Evolutionary conservation across 768 basidiomycete genomes (phyloP).

Genomic region (Mycena vitilis): DNA sequence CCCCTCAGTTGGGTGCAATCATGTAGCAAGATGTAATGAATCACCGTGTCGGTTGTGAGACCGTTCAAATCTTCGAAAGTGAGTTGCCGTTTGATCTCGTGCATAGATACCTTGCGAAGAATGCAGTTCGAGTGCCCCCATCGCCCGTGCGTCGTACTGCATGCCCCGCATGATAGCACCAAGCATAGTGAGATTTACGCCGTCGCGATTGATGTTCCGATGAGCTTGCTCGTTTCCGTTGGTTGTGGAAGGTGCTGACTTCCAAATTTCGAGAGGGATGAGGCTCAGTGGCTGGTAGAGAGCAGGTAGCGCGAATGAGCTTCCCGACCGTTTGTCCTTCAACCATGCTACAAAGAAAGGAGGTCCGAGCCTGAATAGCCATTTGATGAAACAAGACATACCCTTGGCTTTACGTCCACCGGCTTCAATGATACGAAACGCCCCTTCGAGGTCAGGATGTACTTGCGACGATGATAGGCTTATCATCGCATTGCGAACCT

Average conservation of each 20-base stretch:
- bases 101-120: slow-evolving; percentile 30
- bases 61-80: slow-evolving; percentile 18
- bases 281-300: slow-evolving; percentile 42
- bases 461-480: slow-evolving; percentile 39
- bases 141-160: slow-evolving; percentile 36
- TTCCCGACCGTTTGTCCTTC: slow-evolving; percentile 38
- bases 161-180: slow-evolving; percentile 41
- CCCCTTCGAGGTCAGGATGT: slow-evolving; percentile 33
- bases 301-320: slow-evolving; percentile 39
- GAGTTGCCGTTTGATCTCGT: slow-evolving; percentile 15
- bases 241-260: slow-evolving; percentile 37
- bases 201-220: slow-evolving; percentile 40
- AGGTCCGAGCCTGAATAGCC: neutral
- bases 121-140: slow-evolving; percentile 21
- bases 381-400: slow-evolving; percentile 16
- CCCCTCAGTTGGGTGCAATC: neutral
- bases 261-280: slow-evolving; percentile 44
- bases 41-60: slow-evolving; percentile 20
- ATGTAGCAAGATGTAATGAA: neutral
- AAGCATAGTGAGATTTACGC: slow-evolving; percentile 40
- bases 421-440: neutral
- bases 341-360: slow-evolving; percentile 40
- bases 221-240: slow-evolving; percentile 42
- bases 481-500: slow-evolving; percentile 38
- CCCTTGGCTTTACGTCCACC: slow-evolving; percentile 40